These are phyloP conservation scores for Dryas alaskensis DNA, from an alignment of 306 rosid species.

Conservation along the genomic window DNA sequence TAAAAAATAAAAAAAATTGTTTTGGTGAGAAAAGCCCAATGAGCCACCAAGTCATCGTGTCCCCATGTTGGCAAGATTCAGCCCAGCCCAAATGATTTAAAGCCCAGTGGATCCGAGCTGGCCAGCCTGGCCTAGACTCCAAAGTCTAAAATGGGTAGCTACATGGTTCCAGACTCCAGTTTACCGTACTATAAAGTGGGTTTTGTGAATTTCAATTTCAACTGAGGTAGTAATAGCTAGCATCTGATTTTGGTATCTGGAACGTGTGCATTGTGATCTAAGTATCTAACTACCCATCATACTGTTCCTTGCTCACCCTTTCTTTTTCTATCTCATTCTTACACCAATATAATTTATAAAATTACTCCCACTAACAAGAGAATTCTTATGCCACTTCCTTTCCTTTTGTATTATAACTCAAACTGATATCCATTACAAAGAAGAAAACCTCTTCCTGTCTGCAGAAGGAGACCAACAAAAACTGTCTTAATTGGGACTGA, in stretches of 20 bases:
- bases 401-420: not conserved
- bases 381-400: too few species aligned
- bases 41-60: too few species aligned
- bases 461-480: not conserved
- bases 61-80: too few species aligned
- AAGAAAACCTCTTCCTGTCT: not conserved
- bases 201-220: not conserved
- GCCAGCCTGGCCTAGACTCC: too few species aligned
- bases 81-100: too few species aligned
- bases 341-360: not conserved
- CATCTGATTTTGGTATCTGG: not conserved
- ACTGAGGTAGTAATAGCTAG: not conserved
- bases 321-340: not conserved
- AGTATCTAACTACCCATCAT: not conserved
- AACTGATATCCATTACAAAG: not conserved
- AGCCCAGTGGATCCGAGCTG: too few species aligned
- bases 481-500: not conserved
- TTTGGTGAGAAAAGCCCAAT: too few species aligned
- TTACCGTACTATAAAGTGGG: not conserved
- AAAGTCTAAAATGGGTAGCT: too few species aligned
- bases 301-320: not conserved
- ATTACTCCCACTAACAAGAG: not conserved
- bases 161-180: too few species aligned
- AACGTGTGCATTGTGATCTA: constrained; percentile 1
- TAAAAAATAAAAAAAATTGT: too few species aligned